These are phyloP conservation scores for Pistacia integerrima DNA, from an alignment of 345 rosid species.

Conservation along the genomic window DNA sequence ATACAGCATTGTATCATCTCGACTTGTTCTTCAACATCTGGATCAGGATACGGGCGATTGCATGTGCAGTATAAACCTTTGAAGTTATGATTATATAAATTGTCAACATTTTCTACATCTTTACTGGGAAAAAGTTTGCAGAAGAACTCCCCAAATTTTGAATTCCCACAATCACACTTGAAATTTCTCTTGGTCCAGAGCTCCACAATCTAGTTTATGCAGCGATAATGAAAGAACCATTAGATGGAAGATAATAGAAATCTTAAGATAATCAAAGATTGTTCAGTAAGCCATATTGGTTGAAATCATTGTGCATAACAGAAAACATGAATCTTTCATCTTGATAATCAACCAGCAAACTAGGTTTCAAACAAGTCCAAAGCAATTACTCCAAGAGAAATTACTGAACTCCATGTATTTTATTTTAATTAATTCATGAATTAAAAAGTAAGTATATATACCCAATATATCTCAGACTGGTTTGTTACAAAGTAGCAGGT, in stretches of 20 bases:
- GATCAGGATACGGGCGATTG: conserved; percentile 83
- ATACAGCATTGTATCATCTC: conserved; percentile 98
- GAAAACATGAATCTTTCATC: neutral
- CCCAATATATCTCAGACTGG: neutral
- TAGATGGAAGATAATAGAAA: conserved; percentile 5
- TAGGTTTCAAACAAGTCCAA: neutral
- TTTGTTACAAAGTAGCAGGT: neutral
- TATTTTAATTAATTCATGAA: neutral
- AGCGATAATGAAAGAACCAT: neutral
- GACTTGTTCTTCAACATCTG: conserved; percentile 81
- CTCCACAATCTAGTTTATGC: conserved; percentile 62
- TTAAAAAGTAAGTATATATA: neutral
- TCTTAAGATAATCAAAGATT: neutral
- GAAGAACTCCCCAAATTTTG: conserved; percentile 72
- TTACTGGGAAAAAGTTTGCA: conserved; percentile 85
- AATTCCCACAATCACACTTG: conserved; percentile 93
- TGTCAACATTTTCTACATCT: conserved; percentile 72
- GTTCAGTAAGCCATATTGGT: neutral
- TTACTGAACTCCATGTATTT: neutral
- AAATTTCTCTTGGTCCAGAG: conserved; percentile 97
- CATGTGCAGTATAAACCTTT: conserved; percentile 92
- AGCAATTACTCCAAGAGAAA: neutral
- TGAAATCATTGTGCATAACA: neutral
- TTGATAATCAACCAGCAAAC: neutral
- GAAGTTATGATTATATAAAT: conserved; percentile 87